A percentile compares a stretch with the other conserved stretches of the same genome.
Conservation (phyloP, 768 basidiomycete genomes). For the Agrocybe chaxingu region DNA sequence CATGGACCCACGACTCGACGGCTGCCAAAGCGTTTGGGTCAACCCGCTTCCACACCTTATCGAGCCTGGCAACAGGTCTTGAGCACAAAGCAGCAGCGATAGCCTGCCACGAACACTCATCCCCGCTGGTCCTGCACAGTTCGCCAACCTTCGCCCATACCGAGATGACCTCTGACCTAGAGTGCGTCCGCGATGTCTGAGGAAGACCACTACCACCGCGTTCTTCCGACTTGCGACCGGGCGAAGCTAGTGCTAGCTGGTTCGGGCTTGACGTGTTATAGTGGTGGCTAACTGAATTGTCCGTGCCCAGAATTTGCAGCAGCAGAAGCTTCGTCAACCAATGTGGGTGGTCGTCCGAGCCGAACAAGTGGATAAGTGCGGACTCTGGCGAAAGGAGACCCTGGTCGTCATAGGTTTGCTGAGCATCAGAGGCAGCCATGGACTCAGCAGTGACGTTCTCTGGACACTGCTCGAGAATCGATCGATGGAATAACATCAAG, state of each 20-base stretch:
- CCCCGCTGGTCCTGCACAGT: conserved; percentile 65
- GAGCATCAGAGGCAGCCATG: conserved; percentile 29
- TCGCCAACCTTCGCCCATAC: conserved; percentile 76
- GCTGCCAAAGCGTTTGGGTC: conserved; percentile 53
- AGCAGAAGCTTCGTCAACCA: conserved; percentile 79
- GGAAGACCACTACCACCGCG: conserved; percentile 7
- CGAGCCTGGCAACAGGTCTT: conserved; percentile 69
- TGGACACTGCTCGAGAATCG: conserved; percentile 47
- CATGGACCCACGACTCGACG: conserved; percentile 68
- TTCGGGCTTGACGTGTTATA: conserved; percentile 6
- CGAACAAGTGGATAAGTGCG: conserved; percentile 44
- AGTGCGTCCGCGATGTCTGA: conserved; percentile 58
- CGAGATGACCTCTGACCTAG: conserved; percentile 68
- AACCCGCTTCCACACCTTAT: conserved; percentile 78
- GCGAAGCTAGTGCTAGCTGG: conserved; percentile 16
- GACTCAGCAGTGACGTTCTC: conserved; percentile 49
- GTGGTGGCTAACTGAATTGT: conserved; percentile 36
- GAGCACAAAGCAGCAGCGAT: conserved; percentile 70
- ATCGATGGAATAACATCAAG: conserved; percentile 59
- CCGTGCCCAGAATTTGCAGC: conserved; percentile 65
- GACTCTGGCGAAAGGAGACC: conserved; percentile 10
- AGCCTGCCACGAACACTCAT: conserved; percentile 79
- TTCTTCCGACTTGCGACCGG: conserved; percentile 32
- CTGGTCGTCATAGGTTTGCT: conserved; percentile 5
- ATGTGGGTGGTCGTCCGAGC: conserved; percentile 68